Conservation (phyloP, 352 stramenopile species). For the Phytophthora multivora region DNA sequence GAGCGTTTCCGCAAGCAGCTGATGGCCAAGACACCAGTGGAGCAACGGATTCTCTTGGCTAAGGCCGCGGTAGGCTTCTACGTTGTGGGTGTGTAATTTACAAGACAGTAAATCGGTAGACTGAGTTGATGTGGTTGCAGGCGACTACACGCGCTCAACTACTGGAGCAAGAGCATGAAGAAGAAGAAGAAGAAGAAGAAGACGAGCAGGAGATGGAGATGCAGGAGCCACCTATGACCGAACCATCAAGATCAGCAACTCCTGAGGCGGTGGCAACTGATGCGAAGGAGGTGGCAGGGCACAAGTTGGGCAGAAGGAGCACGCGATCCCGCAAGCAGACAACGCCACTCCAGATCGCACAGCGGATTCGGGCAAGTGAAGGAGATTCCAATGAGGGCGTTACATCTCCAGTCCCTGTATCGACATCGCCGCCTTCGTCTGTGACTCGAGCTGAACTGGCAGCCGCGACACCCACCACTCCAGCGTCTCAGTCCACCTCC, state of each 20-base stretch:
- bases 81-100: neutral
- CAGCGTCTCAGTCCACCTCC: neutral
- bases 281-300: conserved; percentile 5
- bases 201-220: neutral
- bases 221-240: neutral
- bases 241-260: neutral
- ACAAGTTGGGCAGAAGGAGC: conserved; percentile 5
- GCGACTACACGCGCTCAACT: neutral
- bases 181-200: no score
- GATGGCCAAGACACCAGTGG: conserved; percentile 34
- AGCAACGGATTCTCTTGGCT: conserved; percentile 39
- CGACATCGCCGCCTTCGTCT: neutral
- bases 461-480: neutral
- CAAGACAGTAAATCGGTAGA: neutral
- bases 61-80: conserved; percentile 31
- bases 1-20: conserved; percentile 58
- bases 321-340: conserved; percentile 8
- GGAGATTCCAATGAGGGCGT: neutral
- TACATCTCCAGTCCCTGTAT: neutral
- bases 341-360: conserved; percentile 14
- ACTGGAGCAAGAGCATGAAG: conserved; percentile 8
- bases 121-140: conserved; percentile 6
- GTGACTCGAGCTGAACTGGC: neutral
- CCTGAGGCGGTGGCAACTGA: neutral
- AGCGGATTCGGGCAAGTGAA: conserved; percentile 5